These are phyloP conservation scores for Singerocomus rubriflavus DNA, from an alignment of 1,284 basidiomycete genomes.

Conservation along the genomic window DNA sequence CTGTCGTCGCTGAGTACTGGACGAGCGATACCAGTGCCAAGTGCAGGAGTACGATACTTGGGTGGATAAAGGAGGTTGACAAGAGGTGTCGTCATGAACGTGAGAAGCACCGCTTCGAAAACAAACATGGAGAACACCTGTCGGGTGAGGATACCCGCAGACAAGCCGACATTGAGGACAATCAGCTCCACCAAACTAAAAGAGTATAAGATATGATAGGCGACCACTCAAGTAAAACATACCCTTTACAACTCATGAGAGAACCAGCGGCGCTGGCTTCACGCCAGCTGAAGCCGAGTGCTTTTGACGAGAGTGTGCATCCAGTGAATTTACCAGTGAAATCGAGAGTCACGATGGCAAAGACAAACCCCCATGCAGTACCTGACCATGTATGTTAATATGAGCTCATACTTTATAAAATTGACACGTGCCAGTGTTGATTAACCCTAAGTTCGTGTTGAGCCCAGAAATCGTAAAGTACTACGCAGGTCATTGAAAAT, in stretches of 20 bases:
- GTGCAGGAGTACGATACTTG: constrained; percentile 49
- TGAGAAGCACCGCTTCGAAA: constrained; percentile 81
- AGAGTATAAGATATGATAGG: constrained; percentile 2
- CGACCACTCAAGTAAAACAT: constrained; percentile 15
- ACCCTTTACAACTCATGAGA: constrained; percentile 96
- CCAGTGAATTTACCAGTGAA: constrained; percentile 83
- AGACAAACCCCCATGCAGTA: constrained; percentile 88
- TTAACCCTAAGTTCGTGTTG: constrained; percentile 82
- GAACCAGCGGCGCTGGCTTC: constrained; percentile 87
- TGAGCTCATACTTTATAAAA: constrained; percentile 26
- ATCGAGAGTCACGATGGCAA: constrained; percentile 78
- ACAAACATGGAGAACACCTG: constrained; percentile 89
- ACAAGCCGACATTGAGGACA: constrained; percentile 90
- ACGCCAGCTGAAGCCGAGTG: constrained; percentile 72
- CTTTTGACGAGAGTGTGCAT: constrained; percentile 66
- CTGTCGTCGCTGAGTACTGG: background rate
- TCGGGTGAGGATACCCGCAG: constrained; percentile 77
- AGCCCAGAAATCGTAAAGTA: constrained; percentile 90
- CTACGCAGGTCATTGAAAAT: constrained; percentile 35
- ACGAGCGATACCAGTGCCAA: background rate
- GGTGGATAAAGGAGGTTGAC: constrained; percentile 79
- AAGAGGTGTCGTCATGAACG: constrained; percentile 86
- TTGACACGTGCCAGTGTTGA: constrained; percentile 58
- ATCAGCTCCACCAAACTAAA: constrained; percentile 83
- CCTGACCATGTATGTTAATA: constrained; percentile 51